These are phyloP conservation scores for Achlya hypogyna DNA, from an alignment of 352 stramenopile species.

Conservation along the genomic window DNA sequence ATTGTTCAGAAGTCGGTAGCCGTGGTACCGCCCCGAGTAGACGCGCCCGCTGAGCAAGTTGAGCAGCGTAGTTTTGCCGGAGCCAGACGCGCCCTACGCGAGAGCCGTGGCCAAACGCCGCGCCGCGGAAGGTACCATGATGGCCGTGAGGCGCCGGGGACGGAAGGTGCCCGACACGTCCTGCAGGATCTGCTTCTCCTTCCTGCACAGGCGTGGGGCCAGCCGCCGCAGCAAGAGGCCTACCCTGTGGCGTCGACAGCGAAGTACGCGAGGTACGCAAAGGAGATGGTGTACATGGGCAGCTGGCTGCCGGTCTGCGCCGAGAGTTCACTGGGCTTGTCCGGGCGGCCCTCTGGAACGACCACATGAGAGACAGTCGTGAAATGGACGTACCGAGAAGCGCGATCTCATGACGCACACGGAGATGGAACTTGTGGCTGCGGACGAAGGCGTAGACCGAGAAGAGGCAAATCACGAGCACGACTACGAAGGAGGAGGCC, in stretches of 20 bases:
- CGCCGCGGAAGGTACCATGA: slow-evolving; percentile 26
- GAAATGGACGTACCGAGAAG: slow-evolving; percentile 5
- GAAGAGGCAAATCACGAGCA: slow-evolving; percentile 11
- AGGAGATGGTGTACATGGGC: slow-evolving; percentile 6
- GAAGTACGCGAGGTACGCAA: slow-evolving; percentile 17
- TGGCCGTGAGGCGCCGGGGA: slow-evolving; percentile 52
- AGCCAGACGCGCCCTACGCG: slow-evolving; percentile 33
- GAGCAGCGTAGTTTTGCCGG: slow-evolving; percentile 48
- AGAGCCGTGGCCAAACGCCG: neutral
- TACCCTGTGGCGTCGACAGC: neutral
- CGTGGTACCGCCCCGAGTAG: slow-evolving; percentile 19
- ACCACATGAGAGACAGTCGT: neutral
- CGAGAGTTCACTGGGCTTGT: neutral
- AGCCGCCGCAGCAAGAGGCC: neutral
- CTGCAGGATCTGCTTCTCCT: slow-evolving; percentile 32
- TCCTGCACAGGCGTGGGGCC: neutral
- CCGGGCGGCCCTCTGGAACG: neutral
- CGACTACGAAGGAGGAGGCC: neutral
- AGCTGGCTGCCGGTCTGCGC: neutral
- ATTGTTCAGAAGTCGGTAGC: slow-evolving; percentile 30
- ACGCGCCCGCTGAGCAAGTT: slow-evolving; percentile 40
- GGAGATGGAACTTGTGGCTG: slow-evolving; percentile 17
- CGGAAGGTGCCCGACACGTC: slow-evolving; percentile 46
- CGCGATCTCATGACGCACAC: slow-evolving; percentile 5
- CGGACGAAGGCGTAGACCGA: slow-evolving; percentile 16